Percentiles rank a stretch among this genome's conserved stretches.
Evolutionary conservation across 2,329 filamentous ascomycete genomes (phyloP).

Genomic region (Pseudogymnoascus sp.): DNA sequence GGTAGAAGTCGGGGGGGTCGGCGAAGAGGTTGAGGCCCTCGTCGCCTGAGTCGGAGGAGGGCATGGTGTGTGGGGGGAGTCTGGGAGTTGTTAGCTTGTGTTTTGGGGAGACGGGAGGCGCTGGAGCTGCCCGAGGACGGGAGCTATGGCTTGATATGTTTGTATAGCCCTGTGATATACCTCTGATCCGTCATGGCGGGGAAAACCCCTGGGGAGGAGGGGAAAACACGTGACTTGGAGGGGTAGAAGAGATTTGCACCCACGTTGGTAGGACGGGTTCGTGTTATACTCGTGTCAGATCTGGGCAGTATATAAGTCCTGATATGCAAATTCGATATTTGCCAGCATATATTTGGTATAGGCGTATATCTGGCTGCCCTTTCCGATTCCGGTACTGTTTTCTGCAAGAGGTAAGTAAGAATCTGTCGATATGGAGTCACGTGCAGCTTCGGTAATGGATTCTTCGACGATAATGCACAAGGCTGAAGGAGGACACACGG

Average conservation of each 20-base stretch:
- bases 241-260: background rate
- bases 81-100: background rate
- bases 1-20: conserved; percentile 74
- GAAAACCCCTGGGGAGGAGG: background rate
- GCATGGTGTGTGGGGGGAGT: conserved; percentile 9
- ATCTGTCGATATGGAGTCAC: background rate
- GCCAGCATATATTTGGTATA: background rate
- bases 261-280: background rate
- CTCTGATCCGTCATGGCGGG: background rate
- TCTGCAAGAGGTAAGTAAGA: background rate
- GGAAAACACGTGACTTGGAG: background rate
- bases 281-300: background rate
- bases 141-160: background rate
- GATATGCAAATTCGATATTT: background rate
- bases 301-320: background rate
- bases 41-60: conserved; percentile 16
- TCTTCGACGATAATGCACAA: background rate
- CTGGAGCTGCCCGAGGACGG: background rate
- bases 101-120: background rate
- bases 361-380: background rate
- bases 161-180: background rate
- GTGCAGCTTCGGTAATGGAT: background rate
- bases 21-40: conserved; percentile 52
- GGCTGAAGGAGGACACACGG: background rate
- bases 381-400: background rate